phyloP scores from a whole-genome alignment of 2,329 filamentous ascomycete genomes.

The Orbilia brochopaga region DNA sequence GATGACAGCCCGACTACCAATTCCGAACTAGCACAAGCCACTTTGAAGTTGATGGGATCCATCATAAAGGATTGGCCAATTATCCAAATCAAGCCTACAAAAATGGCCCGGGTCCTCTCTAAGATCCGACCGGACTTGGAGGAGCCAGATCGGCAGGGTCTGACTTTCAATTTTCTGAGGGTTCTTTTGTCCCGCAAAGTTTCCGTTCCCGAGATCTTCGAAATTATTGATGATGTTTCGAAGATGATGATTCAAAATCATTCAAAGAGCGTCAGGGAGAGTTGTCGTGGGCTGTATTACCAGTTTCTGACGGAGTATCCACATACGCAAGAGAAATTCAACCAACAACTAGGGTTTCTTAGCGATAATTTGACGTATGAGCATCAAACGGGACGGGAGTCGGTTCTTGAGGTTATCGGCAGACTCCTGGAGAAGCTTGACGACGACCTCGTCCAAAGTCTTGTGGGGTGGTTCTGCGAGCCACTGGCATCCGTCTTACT shows the following conservation, averaged over 20 bases:
- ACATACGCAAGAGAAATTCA: constrained; percentile 85
- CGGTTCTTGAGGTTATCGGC: constrained; percentile 89
- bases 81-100: constrained; percentile 77
- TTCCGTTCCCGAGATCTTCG: constrained; percentile 85
- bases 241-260: constrained; percentile 96
- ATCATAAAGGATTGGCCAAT: constrained; percentile 81
- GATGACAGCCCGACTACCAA: constrained; percentile 78
- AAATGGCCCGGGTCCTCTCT: constrained; percentile 80
- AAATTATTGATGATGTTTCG: constrained; percentile 85
- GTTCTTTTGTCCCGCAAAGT: constrained; percentile 84
- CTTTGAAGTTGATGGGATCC: constrained; percentile 83
- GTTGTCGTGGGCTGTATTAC: constrained; percentile 87
- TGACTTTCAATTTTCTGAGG: constrained; percentile 92
- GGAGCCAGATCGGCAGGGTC: constrained; percentile 86
- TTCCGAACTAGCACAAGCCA: constrained; percentile 82
- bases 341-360: constrained; percentile 86
- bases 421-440: constrained; percentile 84
- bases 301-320: constrained; percentile 95
- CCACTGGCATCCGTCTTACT: constrained; percentile 82
- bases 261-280: constrained; percentile 82
- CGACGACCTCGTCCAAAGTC: constrained; percentile 79
- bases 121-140: constrained; percentile 87
- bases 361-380: constrained; percentile 90
- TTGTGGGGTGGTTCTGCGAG: constrained; percentile 80
- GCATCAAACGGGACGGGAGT: constrained; percentile 83